Evolutionary conservation across 768 basidiomycete genomes (phyloP).

Genomic region (Lentinula boryana): DNA sequence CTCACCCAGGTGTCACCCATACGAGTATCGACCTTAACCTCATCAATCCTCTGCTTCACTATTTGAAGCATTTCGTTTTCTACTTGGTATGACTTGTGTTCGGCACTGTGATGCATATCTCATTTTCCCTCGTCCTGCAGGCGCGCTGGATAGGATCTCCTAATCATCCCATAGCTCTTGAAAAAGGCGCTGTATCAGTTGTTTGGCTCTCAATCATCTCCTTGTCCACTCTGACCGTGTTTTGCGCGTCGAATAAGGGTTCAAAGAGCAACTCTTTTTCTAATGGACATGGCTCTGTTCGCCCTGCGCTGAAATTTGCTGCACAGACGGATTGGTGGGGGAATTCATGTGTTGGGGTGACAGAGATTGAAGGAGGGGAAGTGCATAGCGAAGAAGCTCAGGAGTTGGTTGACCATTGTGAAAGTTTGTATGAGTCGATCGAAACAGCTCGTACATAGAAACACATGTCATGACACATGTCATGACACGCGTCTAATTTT

Average conservation of each 20-base stretch:
- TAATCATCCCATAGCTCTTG: slow-evolving; percentile 55
- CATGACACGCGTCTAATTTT: not conserved
- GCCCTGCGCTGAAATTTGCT: slow-evolving; percentile 42
- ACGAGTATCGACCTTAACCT: slow-evolving; percentile 55
- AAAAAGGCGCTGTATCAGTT: slow-evolving; percentile 62
- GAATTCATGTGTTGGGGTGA: slow-evolving; percentile 40
- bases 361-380: slow-evolving; percentile 45
- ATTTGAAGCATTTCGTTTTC: slow-evolving; percentile 48
- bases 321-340: slow-evolving; percentile 57
- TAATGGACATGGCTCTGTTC: slow-evolving; percentile 8
- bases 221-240: slow-evolving; percentile 39
- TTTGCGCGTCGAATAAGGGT: not conserved
- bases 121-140: slow-evolving; percentile 27
- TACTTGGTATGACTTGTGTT: slow-evolving; percentile 47
- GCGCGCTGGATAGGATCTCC: slow-evolving; percentile 63
- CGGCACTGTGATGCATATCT: not conserved
- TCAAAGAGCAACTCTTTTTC: slow-evolving; percentile 4
- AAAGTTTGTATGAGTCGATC: slow-evolving; percentile 38
- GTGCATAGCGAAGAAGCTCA: slow-evolving; percentile 40
- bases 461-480: not conserved
- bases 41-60: slow-evolving; percentile 36
- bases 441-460: not conserved
- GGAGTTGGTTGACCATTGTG: slow-evolving; percentile 48
- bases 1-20: slow-evolving; percentile 64
- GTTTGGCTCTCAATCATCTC: slow-evolving; percentile 65